Conservation (phyloP, 139 green algal genomes). For the Chlorella sp. region DNA sequence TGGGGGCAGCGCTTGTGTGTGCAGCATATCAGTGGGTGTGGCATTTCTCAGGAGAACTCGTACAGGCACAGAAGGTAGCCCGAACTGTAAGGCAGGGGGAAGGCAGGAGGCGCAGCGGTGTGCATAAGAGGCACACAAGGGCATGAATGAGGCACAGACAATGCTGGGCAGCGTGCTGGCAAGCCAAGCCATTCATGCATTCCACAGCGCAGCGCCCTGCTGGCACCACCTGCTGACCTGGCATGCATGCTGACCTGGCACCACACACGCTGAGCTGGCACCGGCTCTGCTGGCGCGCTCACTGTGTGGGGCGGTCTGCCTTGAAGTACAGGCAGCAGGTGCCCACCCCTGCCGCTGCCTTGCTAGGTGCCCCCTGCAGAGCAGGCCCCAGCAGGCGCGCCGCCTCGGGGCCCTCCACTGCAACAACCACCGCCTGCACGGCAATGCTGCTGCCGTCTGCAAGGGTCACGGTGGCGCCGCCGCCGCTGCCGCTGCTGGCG, state of each 20-base stretch:
- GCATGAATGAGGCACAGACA: too few relatives aligned
- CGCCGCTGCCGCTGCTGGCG: constrained; percentile 14
- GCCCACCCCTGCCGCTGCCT: constrained; percentile 73
- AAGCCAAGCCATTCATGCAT: too few relatives aligned
- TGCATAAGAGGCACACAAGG: too few relatives aligned
- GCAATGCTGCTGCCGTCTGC: constrained; percentile 56
- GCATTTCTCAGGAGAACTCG: constrained; percentile 19
- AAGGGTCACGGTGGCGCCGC: constrained; percentile 46
- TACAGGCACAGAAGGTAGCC: constrained; percentile 92
- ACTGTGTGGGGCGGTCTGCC: constrained; percentile 17
- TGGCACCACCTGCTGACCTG: background rate
- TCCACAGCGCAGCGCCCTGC: background rate
- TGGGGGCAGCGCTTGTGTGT: background rate
- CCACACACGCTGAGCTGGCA: background rate
- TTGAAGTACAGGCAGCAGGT: constrained; percentile 92
- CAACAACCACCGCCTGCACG: constrained; percentile 85
- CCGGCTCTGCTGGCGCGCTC: background rate
- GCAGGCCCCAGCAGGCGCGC: constrained; percentile 66
- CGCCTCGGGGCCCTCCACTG: constrained; percentile 82
- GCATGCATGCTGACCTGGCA: background rate
- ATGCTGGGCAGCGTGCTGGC: too few relatives aligned
- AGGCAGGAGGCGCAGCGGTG: too few relatives aligned
- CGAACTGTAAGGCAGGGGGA: background rate
- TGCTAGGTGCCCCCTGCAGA: constrained; percentile 59
- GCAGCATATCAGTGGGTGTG: background rate